phyloP scores from a whole-genome alignment of 306 rosid species.

The Fagus sylvatica region DNA sequence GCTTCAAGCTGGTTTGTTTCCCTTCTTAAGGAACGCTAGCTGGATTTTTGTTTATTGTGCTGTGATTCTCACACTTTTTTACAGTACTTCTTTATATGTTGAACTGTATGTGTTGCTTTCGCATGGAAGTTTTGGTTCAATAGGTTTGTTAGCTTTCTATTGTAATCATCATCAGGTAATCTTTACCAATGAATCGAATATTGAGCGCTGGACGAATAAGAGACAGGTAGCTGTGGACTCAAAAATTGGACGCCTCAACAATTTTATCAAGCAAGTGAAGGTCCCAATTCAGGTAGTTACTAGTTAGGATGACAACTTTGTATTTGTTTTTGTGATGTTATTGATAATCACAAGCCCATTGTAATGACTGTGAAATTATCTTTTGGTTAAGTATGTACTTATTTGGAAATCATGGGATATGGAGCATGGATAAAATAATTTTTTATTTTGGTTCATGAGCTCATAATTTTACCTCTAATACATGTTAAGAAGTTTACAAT shows the following conservation, averaged over 20 bases:
- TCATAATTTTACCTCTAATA: not conserved
- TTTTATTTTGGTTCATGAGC: constrained; percentile 1
- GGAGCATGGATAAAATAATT: not conserved
- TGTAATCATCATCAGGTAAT: constrained; percentile 57
- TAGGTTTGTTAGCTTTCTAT: constrained; percentile 8
- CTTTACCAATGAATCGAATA: constrained; percentile 93
- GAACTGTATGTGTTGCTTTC: not conserved
- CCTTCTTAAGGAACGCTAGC: constrained; percentile 16
- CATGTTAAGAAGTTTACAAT: not conserved
- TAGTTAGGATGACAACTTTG: constrained; percentile 26
- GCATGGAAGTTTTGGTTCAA: constrained; percentile 6
- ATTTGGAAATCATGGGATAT: not conserved
- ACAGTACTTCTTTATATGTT: not conserved
- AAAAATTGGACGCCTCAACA: constrained; percentile 84
- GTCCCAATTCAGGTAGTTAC: constrained; percentile 76
- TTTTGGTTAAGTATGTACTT: constrained; percentile 16
- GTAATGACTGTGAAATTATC: not conserved
- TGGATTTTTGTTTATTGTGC: not conserved
- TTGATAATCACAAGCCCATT: constrained; percentile 8
- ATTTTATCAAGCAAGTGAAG: constrained; percentile 64
- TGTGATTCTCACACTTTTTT: not conserved
- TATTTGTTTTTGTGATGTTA: constrained; percentile 18
- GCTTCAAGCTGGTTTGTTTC: constrained; percentile 82
- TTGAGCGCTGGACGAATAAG: constrained; percentile 90
- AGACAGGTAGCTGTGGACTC: constrained; percentile 94